Evolutionary conservation across 2,329 filamentous ascomycete genomes (phyloP), one percentile per base, ranked within the genome.

Genomic region (Aspergillus niger): DNA sequence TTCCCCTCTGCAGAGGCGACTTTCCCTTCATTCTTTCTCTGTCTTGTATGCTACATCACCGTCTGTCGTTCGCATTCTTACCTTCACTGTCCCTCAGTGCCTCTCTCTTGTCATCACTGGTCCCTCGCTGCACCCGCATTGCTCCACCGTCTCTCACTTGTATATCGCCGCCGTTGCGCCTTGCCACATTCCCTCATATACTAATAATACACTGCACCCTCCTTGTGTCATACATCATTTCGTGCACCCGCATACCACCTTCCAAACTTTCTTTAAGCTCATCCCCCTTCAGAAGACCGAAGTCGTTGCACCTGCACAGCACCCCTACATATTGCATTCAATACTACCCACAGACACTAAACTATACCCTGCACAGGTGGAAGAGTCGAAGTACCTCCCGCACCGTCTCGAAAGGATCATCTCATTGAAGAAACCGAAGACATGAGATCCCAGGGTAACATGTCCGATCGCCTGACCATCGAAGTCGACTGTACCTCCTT

Each of bases 401-500:
- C 69, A 62, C 60, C 68, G 44, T 60, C 69, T 50, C 64, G 66
- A 44, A 72, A 65, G 51, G 62, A 71, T 56, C 65, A 71, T 59
- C 70, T 72, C 51, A 60, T 67, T 24, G 69, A 71, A 63, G 69
- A 70, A 28, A 61, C 63, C 54, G 73, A 74, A 69, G 73, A 77
- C 2, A 77, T 77, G 74, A 73, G 74, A 72, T 61, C 73, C 43
- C 74, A 77, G 62, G 68, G 69, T 61, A 74, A 71, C 48, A 73
- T 76, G 58, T 71, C 73, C 28, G 74, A 76, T 65, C 70, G 74
- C 57, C 67, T 77, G 20, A 74, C 73, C 43, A 71, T 77, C 51
- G 74, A 77, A 61, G 67, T 77, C 56, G 75, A 77, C 49, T 76
- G 74, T 62, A 72, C 69, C 36, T 75, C 74, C 38, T 60, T 77